A percentile compares a stretch with the other conserved stretches of the same genome.
phyloP scores from a whole-genome alignment of 2,329 filamentous ascomycete genomes.

The Botrytis deweyae region DNA sequence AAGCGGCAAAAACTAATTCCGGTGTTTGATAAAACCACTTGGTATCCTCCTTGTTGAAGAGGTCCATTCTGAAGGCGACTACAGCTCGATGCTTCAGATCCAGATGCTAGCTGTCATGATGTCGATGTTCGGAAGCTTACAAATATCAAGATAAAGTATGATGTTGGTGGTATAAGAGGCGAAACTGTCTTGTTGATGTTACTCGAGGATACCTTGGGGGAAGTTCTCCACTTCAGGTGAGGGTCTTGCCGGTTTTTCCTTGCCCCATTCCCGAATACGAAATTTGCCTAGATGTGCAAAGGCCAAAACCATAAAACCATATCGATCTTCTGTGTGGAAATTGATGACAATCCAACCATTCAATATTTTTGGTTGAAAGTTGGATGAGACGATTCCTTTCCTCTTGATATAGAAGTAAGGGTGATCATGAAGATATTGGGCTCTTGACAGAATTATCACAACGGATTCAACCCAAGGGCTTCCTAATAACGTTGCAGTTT shows the following conservation, averaged over 20 bases:
- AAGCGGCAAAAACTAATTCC: not conserved
- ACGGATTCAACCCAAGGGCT: too few species aligned
- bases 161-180: not conserved
- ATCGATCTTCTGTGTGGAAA: not conserved
- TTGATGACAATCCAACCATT: not conserved
- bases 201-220: not conserved
- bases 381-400: rapidly evolving
- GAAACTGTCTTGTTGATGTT: not conserved
- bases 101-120: not conserved
- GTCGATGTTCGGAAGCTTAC: not conserved
- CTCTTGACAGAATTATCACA: not conserved
- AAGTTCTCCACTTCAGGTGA: not conserved
- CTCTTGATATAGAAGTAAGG: rapidly evolving
- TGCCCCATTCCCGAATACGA: not conserved
- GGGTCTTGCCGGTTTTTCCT: not conserved
- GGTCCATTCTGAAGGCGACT: not conserved
- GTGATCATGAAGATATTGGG: not conserved
- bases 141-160: not conserved
- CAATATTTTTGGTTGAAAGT: not conserved
- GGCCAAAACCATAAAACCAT: not conserved
- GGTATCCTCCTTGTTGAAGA: not conserved
- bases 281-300: not conserved
- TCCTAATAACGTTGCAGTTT: not conserved
- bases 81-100: not conserved
- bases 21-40: not conserved